Base-by-base conservation (phyloP, 1,284 basidiomycete genomes). In the Apiotrichum gamsii region DNA sequence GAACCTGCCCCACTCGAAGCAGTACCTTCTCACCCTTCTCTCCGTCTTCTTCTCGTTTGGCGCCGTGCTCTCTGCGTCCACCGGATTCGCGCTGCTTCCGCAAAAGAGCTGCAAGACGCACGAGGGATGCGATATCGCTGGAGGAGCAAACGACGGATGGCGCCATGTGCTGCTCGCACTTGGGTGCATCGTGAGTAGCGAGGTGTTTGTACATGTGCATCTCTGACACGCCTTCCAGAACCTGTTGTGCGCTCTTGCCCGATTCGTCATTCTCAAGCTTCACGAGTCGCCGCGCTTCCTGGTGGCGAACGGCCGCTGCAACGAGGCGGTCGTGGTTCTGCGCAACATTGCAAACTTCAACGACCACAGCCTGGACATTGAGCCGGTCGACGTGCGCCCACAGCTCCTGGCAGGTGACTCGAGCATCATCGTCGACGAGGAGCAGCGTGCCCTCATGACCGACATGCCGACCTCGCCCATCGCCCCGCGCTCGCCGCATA, bases 1-100 rank as follows among this genome's bases (percentile, higher is more conserved):
- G 68, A 91, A 95, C 61, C 84, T 96, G 74, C 94, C 94, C 0
- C 82, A 85, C 58, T 80, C 82, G 16, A 91, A 91, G 60, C 84
- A 93, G 62, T 93, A 93, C 67, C 82, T 96, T 29, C 84, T 97
- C 39, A 97, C 93, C 0, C 87, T 87, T 0, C 79, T 97, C n/a
- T 94, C 90, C 5, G 82, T 95, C 18, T 98, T 97, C 76, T 95
- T 95, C 75, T 91, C 89, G 3, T 74, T 94, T 38, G 91, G 91
- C 34, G 83, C 90, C 0, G 88, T 95, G 21, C 67, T 94, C 8
- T 78, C 88, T 2, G 88, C 90, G 0, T 67, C 88, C 9, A 80
- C 90, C 30, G 87, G 82, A 24, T 78, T 90, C 25, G 49, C 84
- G 24, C 77, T 91, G 39, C 79, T 96, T 28, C 91, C 91, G 0